Conservation (phyloP, 1,284 basidiomycete species). For the Porogramme epimiltina region DNA sequence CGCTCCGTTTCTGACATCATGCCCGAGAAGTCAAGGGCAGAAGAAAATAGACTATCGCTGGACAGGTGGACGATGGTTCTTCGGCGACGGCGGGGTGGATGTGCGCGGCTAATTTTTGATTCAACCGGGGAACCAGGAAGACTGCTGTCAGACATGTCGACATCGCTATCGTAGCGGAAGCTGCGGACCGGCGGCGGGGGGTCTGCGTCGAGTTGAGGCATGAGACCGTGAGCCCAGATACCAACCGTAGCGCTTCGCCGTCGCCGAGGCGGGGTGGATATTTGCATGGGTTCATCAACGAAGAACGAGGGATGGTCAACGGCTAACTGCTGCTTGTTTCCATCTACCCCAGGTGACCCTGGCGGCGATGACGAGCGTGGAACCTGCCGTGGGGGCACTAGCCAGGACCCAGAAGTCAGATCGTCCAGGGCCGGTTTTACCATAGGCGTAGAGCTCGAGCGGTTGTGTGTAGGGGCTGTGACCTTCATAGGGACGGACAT, state of each 20-base stretch:
- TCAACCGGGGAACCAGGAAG: conserved; percentile 17
- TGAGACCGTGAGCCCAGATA: conserved; percentile 16
- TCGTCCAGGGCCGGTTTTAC: conserved; percentile 23
- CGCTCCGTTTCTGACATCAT: conserved; percentile 24
- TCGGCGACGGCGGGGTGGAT: conserved; percentile 26
- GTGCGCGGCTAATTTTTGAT: conserved; percentile 6
- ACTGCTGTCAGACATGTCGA: conserved; percentile 22
- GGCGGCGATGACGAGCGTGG: conserved; percentile 21
- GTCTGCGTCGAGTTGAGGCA: conserved; percentile 21
- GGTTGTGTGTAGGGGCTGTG: conserved; percentile 17
- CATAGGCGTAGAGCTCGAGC: conserved; percentile 30
- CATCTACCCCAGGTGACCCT: conserved; percentile 4
- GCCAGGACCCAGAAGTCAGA: conserved; percentile 31
- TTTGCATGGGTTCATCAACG: conserved; percentile 30
- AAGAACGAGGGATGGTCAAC: conserved; percentile 31
- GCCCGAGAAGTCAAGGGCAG: conserved; percentile 34
- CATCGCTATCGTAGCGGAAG: conserved; percentile 21
- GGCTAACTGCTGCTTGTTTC: conserved; percentile 13
- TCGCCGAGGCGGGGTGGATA: conserved; percentile 34
- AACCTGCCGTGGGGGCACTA: conserved; percentile 30
- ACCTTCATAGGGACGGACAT: neutral
- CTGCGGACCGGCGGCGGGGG: conserved; percentile 16
- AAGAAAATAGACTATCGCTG: conserved; percentile 38
- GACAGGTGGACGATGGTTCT: conserved; percentile 31
- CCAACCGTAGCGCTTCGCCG: conserved; percentile 21